A percentile compares a stretch with the other conserved stretches of the same genome.
These are phyloP conservation scores for Leccinum pseudoinsigne DNA, from an alignment of 1,284 basidiomycete species.

Conservation along the genomic window DNA sequence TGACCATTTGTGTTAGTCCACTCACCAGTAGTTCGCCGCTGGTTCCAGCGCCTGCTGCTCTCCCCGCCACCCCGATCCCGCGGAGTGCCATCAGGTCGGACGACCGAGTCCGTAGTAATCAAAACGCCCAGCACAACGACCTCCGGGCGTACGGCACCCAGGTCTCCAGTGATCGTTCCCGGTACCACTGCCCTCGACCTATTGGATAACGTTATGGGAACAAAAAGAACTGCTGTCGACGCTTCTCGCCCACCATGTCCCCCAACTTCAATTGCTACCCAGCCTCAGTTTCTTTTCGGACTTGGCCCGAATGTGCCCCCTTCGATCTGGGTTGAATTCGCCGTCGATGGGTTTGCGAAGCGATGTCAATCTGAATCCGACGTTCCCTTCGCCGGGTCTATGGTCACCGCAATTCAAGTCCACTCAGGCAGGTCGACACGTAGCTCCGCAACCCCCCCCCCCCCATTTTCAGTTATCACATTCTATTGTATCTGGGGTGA, in stretches of 20 bases:
- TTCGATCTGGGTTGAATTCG: conserved; percentile 49
- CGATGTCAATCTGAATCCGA: conserved; percentile 23
- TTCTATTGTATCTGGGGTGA: conserved; percentile 20
- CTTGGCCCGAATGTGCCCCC: conserved; percentile 40
- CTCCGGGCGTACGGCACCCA: conserved; percentile 20
- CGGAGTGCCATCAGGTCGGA: conserved; percentile 30
- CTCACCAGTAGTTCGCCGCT: conserved; percentile 34
- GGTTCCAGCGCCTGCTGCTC: conserved; percentile 9
- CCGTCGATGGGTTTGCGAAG: conserved; percentile 17
- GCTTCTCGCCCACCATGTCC: conserved; percentile 25
- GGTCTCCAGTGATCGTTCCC: conserved; percentile 25
- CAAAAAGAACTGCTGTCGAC: conserved; percentile 22
- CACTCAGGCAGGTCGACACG: conserved; percentile 16
- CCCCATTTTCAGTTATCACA: conserved; percentile 15
- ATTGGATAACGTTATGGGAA: conserved; percentile 53
- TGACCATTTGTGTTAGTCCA: conserved; percentile 31
- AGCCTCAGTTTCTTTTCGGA: conserved; percentile 45
- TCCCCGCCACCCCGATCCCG: conserved; percentile 26
- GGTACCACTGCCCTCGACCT: conserved; percentile 63
- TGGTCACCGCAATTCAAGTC: conserved; percentile 27
- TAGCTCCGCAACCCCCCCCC: conserved; percentile 6
- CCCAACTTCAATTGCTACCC: conserved; percentile 35
- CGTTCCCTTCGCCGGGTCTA: conserved; percentile 16
- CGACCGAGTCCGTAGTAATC: conserved; percentile 17
- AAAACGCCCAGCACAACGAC: conserved; percentile 25